A percentile compares a stretch with the other conserved stretches of the same genome.
Conservation (phyloP, 768 basidiomycete species). For the Leucosporidium yakuticum region DNA sequence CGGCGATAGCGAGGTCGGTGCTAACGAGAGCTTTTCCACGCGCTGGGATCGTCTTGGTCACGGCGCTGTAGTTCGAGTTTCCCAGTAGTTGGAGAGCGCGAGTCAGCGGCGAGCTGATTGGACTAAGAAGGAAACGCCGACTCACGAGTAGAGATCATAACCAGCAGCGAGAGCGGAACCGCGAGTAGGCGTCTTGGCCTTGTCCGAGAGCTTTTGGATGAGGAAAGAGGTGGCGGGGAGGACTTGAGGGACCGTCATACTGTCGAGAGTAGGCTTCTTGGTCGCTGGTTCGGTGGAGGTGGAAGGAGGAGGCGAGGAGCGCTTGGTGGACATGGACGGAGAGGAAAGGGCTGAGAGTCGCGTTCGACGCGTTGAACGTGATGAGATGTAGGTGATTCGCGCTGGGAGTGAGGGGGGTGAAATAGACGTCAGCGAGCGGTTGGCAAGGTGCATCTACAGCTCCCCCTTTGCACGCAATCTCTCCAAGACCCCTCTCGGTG, state of each 20-base stretch:
- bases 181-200: constrained; percentile 75
- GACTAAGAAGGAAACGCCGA: not conserved
- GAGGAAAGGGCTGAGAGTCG: not conserved
- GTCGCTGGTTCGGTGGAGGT: not conserved
- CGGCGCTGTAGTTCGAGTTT: constrained; percentile 56
- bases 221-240: constrained; percentile 22
- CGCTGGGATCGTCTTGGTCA: constrained; percentile 74
- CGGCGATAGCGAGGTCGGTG: constrained; percentile 86
- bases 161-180: constrained; percentile 84
- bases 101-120: not conserved
- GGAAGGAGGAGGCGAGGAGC: constrained; percentile 8
- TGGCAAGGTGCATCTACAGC: too few species aligned
- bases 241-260: not conserved
- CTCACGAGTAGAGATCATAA: constrained; percentile 90
- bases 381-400: too few species aligned
- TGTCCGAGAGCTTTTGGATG: constrained; percentile 73
- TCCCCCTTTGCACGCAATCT: too few species aligned
- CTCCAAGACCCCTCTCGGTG: too few species aligned
- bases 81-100: not conserved
- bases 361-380: not conserved
- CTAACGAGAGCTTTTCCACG: constrained; percentile 85
- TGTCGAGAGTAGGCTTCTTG: constrained; percentile 2
- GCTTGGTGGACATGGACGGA: constrained; percentile 13
- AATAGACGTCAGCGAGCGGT: too few species aligned
- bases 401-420: too few species aligned